Evolutionary conservation across 768 basidiomycete species (phyloP).

Genomic region (Ramaria sp.): DNA sequence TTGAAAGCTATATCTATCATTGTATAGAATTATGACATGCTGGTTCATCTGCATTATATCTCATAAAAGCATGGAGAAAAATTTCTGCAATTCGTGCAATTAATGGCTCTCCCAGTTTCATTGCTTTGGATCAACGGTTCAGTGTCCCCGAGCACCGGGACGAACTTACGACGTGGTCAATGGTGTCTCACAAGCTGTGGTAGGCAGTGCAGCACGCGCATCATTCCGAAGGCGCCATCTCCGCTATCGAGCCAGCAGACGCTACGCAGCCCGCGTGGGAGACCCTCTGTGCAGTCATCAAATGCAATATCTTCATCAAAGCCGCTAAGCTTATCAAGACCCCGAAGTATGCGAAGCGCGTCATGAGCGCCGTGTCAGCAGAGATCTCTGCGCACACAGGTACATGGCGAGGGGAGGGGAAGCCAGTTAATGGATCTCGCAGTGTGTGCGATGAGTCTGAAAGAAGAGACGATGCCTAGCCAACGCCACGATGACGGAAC

Average conservation of each 20-base stretch:
- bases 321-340: constrained; percentile 35
- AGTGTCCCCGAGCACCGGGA: constrained; percentile 14
- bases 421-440: constrained; percentile 23
- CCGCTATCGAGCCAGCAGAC: background rate
- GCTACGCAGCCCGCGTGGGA: constrained; percentile 27
- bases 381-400: constrained; percentile 28
- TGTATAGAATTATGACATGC: too few species aligned
- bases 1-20: too few species aligned
- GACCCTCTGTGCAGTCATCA: constrained; percentile 19
- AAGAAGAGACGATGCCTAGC: constrained; percentile 34
- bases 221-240: background rate
- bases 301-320: constrained; percentile 36
- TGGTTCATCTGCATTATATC: too few species aligned
- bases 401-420: constrained; percentile 18
- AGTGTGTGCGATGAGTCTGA: constrained; percentile 24
- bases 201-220: background rate
- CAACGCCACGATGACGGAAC: constrained; percentile 28
- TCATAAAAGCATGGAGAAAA: too few species aligned
- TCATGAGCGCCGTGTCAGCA: constrained; percentile 22
- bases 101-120: background rate
- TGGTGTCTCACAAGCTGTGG: background rate
- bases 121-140: constrained; percentile 25
- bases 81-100: too few species aligned
- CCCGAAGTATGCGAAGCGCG: constrained; percentile 28
- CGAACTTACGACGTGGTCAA: constrained; percentile 1